A percentile compares a stretch with the other conserved stretches of the same genome.
Conservation (phyloP, 1,139 yeast genomes). For the Yamadazyma songkhlaensis region DNA sequence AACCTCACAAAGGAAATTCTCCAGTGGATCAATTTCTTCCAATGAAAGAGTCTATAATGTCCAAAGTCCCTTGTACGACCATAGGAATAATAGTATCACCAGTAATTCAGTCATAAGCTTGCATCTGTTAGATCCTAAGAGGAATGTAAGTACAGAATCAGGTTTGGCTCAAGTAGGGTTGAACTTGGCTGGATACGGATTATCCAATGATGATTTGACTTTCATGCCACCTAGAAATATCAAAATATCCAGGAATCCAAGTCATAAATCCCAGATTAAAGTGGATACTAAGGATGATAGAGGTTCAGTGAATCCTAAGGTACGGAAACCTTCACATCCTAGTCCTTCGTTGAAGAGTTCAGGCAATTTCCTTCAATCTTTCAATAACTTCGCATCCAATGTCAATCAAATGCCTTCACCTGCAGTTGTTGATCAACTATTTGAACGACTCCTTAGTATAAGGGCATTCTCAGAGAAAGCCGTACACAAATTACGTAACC, state of each 20-base stretch:
- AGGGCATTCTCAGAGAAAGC: slow-evolving; percentile 40
- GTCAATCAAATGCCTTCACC: slow-evolving; percentile 36
- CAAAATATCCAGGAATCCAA: slow-evolving; percentile 7
- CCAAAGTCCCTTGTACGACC: slow-evolving; percentile 5
- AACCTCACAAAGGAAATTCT: slow-evolving; percentile 15
- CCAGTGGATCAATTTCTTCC: slow-evolving; percentile 17
- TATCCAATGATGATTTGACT: slow-evolving; percentile 24
- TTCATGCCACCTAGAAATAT: slow-evolving; percentile 18
- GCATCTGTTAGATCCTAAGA: slow-evolving; percentile 26
- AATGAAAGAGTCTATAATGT: slow-evolving; percentile 6
- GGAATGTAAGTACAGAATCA: slow-evolving; percentile 11
- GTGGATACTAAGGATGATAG: slow-evolving; percentile 6
- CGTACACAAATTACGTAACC: slow-evolving; percentile 27
- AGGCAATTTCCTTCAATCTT: slow-evolving; percentile 28
- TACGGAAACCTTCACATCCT: not conserved
- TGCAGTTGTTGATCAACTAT: slow-evolving; percentile 35
- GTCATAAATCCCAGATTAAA: slow-evolving; percentile 15
- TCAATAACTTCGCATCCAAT: slow-evolving; percentile 29
- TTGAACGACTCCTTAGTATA: slow-evolving; percentile 36
- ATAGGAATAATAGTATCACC: slow-evolving; percentile 13
- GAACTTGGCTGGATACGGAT: slow-evolving; percentile 18
- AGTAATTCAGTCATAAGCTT: slow-evolving; percentile 21
- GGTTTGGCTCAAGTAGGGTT: slow-evolving; percentile 13
- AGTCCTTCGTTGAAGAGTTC: not conserved
- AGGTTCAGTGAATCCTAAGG: slow-evolving; percentile 1